Conservation (phyloP, 2,329 filamentous ascomycete genomes). For the Colletotrichum kahawae region DNA sequence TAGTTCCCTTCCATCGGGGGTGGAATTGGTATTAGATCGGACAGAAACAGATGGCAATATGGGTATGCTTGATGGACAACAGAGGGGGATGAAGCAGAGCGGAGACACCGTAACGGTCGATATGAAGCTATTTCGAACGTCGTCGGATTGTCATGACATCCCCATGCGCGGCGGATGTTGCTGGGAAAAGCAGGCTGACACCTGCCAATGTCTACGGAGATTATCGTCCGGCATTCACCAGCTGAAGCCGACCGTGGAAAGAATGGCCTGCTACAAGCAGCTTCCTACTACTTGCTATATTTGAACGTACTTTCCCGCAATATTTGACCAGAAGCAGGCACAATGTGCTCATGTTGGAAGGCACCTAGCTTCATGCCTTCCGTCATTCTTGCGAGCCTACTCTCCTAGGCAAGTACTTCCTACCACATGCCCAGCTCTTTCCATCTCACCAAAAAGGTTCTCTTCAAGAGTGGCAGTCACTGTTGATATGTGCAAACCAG, state of each 20-base stretch:
- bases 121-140: conserved; percentile 15
- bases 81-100: neutral
- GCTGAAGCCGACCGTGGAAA: neutral
- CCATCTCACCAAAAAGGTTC: neutral
- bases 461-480: neutral
- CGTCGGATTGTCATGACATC: neutral
- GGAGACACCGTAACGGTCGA: neutral
- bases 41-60: conserved; percentile 2
- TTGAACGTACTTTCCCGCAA: neutral
- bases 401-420: neutral
- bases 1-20: conserved; percentile 34
- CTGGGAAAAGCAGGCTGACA: neutral
- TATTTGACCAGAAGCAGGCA: neutral
- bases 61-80: conserved; percentile 3
- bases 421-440: neutral
- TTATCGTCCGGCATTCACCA: neutral
- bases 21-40: neutral
- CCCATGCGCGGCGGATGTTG: neutral
- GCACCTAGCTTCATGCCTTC: neutral
- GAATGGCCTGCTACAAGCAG: accelerated
- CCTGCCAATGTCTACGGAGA: neutral
- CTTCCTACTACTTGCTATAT: neutral
- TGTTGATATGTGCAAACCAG: neutral
- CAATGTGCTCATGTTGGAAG: neutral
- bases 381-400: neutral